Evolutionary conservation across 306 rosid species (phyloP), one percentile per base, ranked within the genome.

Genomic region (Castanea crenata): DNA sequence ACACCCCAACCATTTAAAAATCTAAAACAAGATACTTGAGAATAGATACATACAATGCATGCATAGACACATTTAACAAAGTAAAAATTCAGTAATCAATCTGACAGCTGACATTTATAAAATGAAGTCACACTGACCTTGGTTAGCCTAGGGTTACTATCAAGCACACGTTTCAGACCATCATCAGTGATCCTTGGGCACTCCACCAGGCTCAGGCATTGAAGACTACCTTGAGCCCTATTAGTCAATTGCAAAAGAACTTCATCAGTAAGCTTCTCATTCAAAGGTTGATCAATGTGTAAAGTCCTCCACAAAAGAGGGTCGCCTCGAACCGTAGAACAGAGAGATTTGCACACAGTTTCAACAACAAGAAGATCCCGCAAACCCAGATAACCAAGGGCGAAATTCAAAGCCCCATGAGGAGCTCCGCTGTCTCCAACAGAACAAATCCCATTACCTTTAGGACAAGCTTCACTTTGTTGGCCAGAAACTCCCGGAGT

Each of bases 131-230:
- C 63, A 82, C 93, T 86, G 29, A 96, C 98, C 95, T 87, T 93
- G 78, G 79, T 82, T 75, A 96, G 76, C 85, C 84, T 90, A 74
- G 90, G 89, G 87, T 93, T 96, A 74, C 76, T 85, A 85, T 89
- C 89, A 82, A 93, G 93, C 83, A 96, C 93, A 8, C 87, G 85
- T 86, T 76, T 93, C 68, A 96, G 82, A 78, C 96, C 93, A 79
- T 91, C 91, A 69, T 96, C 98, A 23, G 99, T 96, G 70, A 96
- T 93, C 89, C 86, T 88, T 9, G 86, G 74, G 83, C 99, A 96
- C 79, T 89, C 93, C 74, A 89, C 91, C 61, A 96, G 87, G 83
- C 90, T 96, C 96, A 96, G 79, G 84, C 93, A 83, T 75, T 86
- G 88, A 68, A 96, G 91, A 82, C 75, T 82, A 61, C 99, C 96